phyloP scores from a whole-genome alignment of 441 rosid species.

The Pelargonium exstipulatum region DNA sequence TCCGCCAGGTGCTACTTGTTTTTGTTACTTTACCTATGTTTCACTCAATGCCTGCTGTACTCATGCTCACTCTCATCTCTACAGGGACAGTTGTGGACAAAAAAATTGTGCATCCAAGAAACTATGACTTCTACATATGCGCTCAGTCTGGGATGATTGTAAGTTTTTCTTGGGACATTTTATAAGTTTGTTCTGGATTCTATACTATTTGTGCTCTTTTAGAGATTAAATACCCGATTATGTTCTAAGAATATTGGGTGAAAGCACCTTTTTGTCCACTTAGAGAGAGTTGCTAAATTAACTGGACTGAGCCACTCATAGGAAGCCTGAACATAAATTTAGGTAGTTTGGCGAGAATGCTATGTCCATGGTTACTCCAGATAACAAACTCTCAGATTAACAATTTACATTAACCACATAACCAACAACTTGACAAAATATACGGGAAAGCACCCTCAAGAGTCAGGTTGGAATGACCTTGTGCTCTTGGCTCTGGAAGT shows the following conservation, averaged over 20 bases:
- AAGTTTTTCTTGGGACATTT: constrained; percentile 24
- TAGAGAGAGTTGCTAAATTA: neutral
- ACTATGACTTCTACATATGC: constrained; percentile 91
- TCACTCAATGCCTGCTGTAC: constrained; percentile 2
- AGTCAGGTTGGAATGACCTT: neutral
- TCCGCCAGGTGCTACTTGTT: constrained; percentile 50
- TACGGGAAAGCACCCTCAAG: neutral
- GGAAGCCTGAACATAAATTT: neutral
- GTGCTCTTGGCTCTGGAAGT: neutral
- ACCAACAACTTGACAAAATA: neutral
- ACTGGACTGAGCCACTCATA: neutral
- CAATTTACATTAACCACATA: neutral
- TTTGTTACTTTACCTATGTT: neutral
- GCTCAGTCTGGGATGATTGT: constrained; percentile 80
- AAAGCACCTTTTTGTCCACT: constrained; percentile 5
- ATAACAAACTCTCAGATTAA: neutral
- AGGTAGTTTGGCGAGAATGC: neutral
- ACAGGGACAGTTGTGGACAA: constrained; percentile 88
- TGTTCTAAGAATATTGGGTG: neutral
- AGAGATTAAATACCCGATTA: neutral
- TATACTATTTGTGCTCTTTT: neutral
- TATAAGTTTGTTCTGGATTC: neutral
- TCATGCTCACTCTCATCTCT: constrained; percentile 12
- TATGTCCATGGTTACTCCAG: too few relatives aligned
- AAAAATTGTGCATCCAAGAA: constrained; percentile 71